Conservation (phyloP, 768 basidiomycete species). For the Tephrocybe sp. region DNA sequence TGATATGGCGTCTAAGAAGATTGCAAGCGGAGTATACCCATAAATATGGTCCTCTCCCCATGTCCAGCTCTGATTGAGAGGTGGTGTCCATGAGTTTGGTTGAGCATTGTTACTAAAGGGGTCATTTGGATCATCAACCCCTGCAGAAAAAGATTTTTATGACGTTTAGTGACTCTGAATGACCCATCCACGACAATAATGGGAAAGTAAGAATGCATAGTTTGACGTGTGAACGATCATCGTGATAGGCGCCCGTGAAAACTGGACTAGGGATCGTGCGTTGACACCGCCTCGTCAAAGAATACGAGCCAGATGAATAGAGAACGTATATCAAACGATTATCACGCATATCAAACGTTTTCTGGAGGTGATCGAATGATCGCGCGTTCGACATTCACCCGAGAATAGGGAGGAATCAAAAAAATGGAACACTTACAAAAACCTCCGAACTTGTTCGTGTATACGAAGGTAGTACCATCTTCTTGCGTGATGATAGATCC, state of each 20-base stretch:
- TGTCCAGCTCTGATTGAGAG: slow-evolving; percentile 73
- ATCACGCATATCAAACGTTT: no score
- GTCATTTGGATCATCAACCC: slow-evolving; percentile 66
- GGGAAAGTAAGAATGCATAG: neutral
- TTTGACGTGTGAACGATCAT: neutral
- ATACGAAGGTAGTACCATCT: slow-evolving; percentile 73
- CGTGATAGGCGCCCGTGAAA: slow-evolving; percentile 6
- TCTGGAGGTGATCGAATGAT: no score
- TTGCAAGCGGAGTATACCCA: slow-evolving; percentile 45
- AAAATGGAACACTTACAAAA: slow-evolving; percentile 50
- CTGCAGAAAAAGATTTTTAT: slow-evolving; percentile 29
- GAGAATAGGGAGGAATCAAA: neutral
- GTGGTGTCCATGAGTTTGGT: slow-evolving; percentile 79
- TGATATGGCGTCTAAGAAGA: slow-evolving; percentile 2
- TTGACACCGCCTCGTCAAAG: slow-evolving; percentile 5
- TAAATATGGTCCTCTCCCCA: slow-evolving; percentile 62
- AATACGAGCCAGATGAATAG: neutral
- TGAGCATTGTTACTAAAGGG: slow-evolving; percentile 77
- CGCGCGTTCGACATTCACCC: no score
- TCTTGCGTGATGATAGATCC: slow-evolving; percentile 64
- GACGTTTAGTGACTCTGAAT: slow-evolving; percentile 11
- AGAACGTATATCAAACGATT: neutral
- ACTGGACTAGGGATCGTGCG: neutral
- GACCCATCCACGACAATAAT: neutral
- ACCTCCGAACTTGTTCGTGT: slow-evolving; percentile 77